Base-by-base conservation (phyloP, 2,329 filamentous ascomycete genomes). In the Pezicula rhizophila region DNA sequence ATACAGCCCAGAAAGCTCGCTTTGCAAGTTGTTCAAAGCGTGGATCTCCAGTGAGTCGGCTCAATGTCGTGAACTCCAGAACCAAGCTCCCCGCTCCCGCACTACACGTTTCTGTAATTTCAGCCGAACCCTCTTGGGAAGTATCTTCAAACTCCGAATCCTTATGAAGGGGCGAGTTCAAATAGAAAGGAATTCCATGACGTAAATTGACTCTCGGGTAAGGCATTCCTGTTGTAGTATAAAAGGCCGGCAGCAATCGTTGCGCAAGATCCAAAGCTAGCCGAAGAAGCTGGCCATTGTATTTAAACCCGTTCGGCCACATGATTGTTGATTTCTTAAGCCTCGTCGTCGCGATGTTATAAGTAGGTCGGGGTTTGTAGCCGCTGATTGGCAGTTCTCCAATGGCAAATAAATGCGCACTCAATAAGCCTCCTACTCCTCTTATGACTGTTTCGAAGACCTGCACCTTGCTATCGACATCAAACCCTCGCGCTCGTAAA, bases 391-490 rank as follows among this genome's bases (percentile, higher is more conserved):
- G 93, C 48, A 99, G 70, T 49, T 95, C 90, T 31, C 91, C 93
- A 18, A 90, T 76, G 11, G 93, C 92, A 66, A 99, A 99, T 38
- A 96, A 72, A 70, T 99, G 93, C 2, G 92, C 90, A 62, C 91
- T 96, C 56, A 99, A 70, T 49, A 99, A 73, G 0, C 93, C 93
- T 12, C 93, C 93, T 41, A 95, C 80, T 14, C 92, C 93, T 50
- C 93, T 80, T 58, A 99, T 99, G 33, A 96, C 92, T 1, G 92
- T 97, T 72, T 99, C 93, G 63, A 99, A 99, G 35, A 99, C 89
- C 70, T 99, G 92, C 2, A 99, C 93, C 69, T 97, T 99, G 71
- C 91, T 96, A 68, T 99, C 92, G 37, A 96, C 74, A 66, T 99
- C 89, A 61, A 99, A 99, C 0, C 90, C 93, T 47, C 82, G 79